Evolutionary conservation across 1,284 basidiomycete genomes (phyloP), one percentile per base, ranked within the genome.

Genomic region (Anthracocystis setariae): DNA sequence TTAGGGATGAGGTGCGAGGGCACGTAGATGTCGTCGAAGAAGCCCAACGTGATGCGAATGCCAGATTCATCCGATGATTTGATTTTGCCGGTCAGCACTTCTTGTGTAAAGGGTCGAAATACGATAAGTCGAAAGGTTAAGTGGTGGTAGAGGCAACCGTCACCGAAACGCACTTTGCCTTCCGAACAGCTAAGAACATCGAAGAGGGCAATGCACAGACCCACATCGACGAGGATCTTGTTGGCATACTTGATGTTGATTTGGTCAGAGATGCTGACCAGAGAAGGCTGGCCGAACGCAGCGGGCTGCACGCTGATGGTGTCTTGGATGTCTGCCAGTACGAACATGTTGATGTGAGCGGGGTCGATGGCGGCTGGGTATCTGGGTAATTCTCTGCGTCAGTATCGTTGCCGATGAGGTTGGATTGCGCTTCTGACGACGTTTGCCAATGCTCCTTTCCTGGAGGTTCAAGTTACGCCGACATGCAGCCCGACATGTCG

Each of bases 231-330:
- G n/a, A 97, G 85, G 38, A 97, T 90, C 72, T 90, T 89, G 83
- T 98, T 97, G 8, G 94, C 91, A 74, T 94, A 98, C 83, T 96
- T 96, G 83, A 91, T 90, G 86, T 94, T 93, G 70, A 94, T 86
- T 81, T 92, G 91, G 50, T 89, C 87, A 7, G 87, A 89, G 57
- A 94, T 87, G 0, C 91, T 90, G 46, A 90, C 88, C 48, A 90
- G 89, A 43, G 88, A 86, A 0, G 90, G 89, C 3, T 88, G 85
- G 2, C 88, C 89, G 73, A 93, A 93, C 69, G 91, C 87, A 8
- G 87, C 86, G 3, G 92, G 91, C 56, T 91, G 89, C 15, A 94
- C 86, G 5, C 90, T 87, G 46, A 93, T 88, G 1, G 90, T 93
- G 83, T 94, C 89, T 88, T 76, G 53, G 52, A 79, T 76, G 20